Conservation (phyloP, 495 filamentous ascomycete species). For the Immersiella caudata region DNA sequence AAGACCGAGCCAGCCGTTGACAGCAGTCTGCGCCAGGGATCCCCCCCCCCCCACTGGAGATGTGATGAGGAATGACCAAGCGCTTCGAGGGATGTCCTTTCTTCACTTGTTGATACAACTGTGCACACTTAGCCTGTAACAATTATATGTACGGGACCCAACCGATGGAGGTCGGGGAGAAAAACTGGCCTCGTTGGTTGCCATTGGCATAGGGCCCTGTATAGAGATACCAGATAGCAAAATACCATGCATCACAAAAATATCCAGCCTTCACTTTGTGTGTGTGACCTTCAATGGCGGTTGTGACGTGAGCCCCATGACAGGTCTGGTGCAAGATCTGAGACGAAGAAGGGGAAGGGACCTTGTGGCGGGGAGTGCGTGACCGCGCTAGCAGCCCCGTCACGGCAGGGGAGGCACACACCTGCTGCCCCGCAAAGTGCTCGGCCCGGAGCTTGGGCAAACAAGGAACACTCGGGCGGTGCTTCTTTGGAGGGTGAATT, state of each 20-base stretch:
- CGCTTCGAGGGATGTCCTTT: not conserved
- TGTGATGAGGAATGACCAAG: constrained; percentile 14
- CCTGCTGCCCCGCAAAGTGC: not conserved
- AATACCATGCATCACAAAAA: not conserved
- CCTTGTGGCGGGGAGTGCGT: not conserved
- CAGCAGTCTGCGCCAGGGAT: not conserved
- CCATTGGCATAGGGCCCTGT: not conserved
- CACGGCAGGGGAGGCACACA: too few relatives aligned
- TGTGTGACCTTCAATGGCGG: not conserved
- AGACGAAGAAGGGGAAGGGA: not conserved
- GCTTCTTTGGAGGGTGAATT: not conserved
- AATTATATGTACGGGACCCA: not conserved
- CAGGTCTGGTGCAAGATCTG: not conserved
- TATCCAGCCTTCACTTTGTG: not conserved
- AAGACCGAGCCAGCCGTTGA: not conserved
- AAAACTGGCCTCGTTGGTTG: not conserved
- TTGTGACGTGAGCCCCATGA: not conserved
- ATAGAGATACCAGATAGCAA: not conserved
- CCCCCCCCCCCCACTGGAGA: not conserved
- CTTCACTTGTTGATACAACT: not conserved
- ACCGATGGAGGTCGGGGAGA: not conserved
- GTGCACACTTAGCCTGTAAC: not conserved
- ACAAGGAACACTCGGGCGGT: not conserved
- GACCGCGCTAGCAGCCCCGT: not conserved
- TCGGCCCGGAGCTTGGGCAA: not conserved